Evolutionary conservation across 2,329 filamentous ascomycete species (phyloP), one percentile per base, ranked within the genome.

Genomic region (Trichophyton rubrum): DNA sequence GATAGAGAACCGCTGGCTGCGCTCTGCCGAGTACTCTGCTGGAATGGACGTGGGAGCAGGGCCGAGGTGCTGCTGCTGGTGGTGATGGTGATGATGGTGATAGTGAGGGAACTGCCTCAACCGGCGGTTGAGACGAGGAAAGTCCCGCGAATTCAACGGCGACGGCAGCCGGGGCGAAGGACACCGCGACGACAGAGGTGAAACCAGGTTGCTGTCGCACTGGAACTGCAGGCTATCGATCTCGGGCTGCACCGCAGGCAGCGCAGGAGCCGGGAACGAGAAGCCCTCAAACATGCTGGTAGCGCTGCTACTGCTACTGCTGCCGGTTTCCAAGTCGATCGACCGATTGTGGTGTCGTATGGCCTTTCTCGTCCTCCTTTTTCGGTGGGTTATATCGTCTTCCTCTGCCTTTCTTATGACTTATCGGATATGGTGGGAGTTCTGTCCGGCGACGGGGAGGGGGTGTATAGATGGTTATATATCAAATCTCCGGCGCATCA

Each of bases 21-120:
- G 55, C 53, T 61, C 49, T 35, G 58, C 35, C 45, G 72, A 69
- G 62, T 75, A 74, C 49, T 45, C 77, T 71, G 73, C 74, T 71
- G 66, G 76, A 65, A 64, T 79, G 43, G 67, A 79, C 15, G 74
- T 75, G 8, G 74, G 74, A 20, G 73, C 71, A n/a, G 70, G 72
- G 22, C 68, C 68, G 41, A 70, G 70, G 49, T 69, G 72, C 62
- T 69, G 70, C 59, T 70, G 68, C 17, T 70, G 68, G 20, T 71
- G 70, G 13, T 51, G 69, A 67, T n/a, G 68, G 38, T 41, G 38
- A n/a, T 53, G 51, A 59, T 59, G 60, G 61, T 43, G 40, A 53
- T 20, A 53, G 13, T 38, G 33, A 24, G 30, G 22, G n/a, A 30
- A 47, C 43, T 59, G 57, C 24, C 43, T 60, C 22, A 22, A 47